A percentile compares a stretch with the other conserved stretches of the same genome.
These are phyloP conservation scores for Albophoma yamanashiensis DNA, from an alignment of 2,329 filamentous ascomycete genomes.

Conservation along the genomic window DNA sequence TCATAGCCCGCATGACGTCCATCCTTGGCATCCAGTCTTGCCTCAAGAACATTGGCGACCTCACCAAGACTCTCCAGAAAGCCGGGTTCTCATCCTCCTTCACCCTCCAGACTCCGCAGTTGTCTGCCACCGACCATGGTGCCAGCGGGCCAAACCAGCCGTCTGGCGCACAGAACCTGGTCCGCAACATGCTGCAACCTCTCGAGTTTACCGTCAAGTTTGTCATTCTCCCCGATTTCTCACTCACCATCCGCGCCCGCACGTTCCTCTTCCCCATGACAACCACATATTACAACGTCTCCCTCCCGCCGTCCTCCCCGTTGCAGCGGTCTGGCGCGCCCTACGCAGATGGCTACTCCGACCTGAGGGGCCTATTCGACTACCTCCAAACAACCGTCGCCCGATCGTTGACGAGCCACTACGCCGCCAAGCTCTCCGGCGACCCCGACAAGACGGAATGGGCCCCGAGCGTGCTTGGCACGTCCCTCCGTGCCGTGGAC, in stretches of 20 bases:
- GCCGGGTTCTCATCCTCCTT: constrained; percentile 35
- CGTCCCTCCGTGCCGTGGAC: constrained; percentile 17
- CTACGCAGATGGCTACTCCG: constrained; percentile 31
- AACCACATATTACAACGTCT: constrained; percentile 32
- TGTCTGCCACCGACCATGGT: constrained; percentile 15
- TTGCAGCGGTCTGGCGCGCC: constrained; percentile 31
- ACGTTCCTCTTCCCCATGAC: constrained; percentile 32
- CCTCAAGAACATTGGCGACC: constrained; percentile 28
- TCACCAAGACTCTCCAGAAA: constrained; percentile 32
- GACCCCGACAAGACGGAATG: constrained; percentile 9
- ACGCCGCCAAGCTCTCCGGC: constrained; percentile 14
- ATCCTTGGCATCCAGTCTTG: constrained; percentile 27
- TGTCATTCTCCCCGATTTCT: constrained; percentile 30
- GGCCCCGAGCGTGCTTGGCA: constrained; percentile 19
- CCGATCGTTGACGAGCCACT: constrained; percentile 27
- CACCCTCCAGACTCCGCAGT: constrained; percentile 27
- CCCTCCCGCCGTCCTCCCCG: constrained; percentile 23
- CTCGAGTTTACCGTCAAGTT: constrained; percentile 32
- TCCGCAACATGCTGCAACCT: constrained; percentile 30
- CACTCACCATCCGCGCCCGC: constrained; percentile 31
- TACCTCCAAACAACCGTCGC: constrained; percentile 34
- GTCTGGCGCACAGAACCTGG: constrained; percentile 31
- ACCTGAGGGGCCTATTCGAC: constrained; percentile 29
- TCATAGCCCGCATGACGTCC: constrained; percentile 38
- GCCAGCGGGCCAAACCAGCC: constrained; percentile 23